Base-by-base conservation (phyloP, 192 early-diverging fungal species). In the Powellomyces hirtus region DNA sequence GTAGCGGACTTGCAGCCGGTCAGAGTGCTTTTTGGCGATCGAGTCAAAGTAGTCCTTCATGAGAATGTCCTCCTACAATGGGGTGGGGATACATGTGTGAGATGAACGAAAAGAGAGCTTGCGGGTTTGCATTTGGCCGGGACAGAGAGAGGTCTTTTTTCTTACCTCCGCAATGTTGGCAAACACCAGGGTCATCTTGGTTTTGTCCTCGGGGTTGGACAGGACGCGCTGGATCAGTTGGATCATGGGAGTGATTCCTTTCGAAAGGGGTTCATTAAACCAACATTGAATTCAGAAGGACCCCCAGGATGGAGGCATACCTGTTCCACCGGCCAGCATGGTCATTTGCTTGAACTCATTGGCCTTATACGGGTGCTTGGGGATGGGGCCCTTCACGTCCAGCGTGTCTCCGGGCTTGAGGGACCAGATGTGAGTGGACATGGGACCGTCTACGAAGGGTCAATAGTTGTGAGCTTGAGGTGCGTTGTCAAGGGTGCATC, bases 371-470 rank as follows among this genome's bases (percentile, higher is more conserved):
- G 78, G 73, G 70, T 79, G 88, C 72, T 91, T 90, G 50, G 76
- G 78, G 44, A 89, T 80, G 22, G 94, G 94, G 22, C 94, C 94
- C 77, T 94, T 94, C 75, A 91, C 77, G 35, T 87, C 86, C 13
- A 96, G 75, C 24, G 52, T 73, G 49, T 96, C 91, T 22, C 94
- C 94, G 27, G 89, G 78, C 53, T 72, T 74, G 68, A 96, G 68
- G 45, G 72, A 69, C 71, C 90, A 92, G 46, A 80, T 77, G 73
- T 81, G 89, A 66, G 89, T 90, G 50, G 78, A 79, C 44, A 89
- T 80, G 18, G 93, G 94, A 27, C 94, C 92, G 75, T 94, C 93
- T 75, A n/a, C n/a, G n/a, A n/a, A n/a, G n/a, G n/a, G n/a, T n/a
- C n/a, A n/a, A n/a, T n/a, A n/a, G n/a, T n/a, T n/a, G n/a, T n/a